Percentiles rank a stretch among this genome's conserved stretches.
Evolutionary conservation across 108 stramenopile species (phyloP).

Genomic region (Cyclotella atomus): DNA sequence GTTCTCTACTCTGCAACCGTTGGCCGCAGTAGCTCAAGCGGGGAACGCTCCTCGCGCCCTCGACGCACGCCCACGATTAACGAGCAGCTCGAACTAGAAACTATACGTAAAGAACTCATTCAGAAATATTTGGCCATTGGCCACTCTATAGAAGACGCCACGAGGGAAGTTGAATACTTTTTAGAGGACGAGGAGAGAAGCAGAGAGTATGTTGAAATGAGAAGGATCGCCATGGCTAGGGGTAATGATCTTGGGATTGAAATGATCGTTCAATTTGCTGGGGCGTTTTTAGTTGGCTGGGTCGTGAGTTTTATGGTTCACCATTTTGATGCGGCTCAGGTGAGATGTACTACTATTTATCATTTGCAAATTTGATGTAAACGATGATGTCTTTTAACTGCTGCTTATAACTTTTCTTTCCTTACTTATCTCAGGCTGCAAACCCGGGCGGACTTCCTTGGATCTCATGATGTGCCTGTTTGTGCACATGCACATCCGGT

Average conservation of each 20-base stretch:
- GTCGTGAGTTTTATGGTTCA: slow-evolving; percentile 22
- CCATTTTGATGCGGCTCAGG: slow-evolving; percentile 1
- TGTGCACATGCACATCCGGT: too few species aligned
- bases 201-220: slow-evolving; percentile 50
- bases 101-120: slow-evolving; percentile 42
- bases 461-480: slow-evolving; percentile 39
- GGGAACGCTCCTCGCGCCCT: slow-evolving; percentile 10
- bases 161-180: slow-evolving; percentile 44
- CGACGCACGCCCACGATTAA: slow-evolving; percentile 29
- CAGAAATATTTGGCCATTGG: slow-evolving; percentile 47
- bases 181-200: slow-evolving; percentile 48
- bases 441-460: slow-evolving; percentile 27
- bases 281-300: slow-evolving; percentile 42
- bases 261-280: slow-evolving; percentile 40
- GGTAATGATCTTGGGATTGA: slow-evolving; percentile 51
- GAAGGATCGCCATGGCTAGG: slow-evolving; percentile 48
- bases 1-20: slow-evolving; percentile 29
- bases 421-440: slow-evolving; percentile 18
- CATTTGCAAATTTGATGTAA: too few species aligned
- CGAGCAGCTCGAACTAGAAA: slow-evolving; percentile 43
- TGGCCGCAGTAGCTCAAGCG: slow-evolving; percentile 31
- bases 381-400: neutral
- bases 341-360: too few species aligned
- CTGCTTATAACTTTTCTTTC: slow-evolving; percentile 1
- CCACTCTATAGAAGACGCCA: slow-evolving; percentile 46